A percentile compares a stretch with the other conserved stretches of the same genome.
phyloP scores from a whole-genome alignment of 1,284 basidiomycete species.

The Cerrena zonata region DNA sequence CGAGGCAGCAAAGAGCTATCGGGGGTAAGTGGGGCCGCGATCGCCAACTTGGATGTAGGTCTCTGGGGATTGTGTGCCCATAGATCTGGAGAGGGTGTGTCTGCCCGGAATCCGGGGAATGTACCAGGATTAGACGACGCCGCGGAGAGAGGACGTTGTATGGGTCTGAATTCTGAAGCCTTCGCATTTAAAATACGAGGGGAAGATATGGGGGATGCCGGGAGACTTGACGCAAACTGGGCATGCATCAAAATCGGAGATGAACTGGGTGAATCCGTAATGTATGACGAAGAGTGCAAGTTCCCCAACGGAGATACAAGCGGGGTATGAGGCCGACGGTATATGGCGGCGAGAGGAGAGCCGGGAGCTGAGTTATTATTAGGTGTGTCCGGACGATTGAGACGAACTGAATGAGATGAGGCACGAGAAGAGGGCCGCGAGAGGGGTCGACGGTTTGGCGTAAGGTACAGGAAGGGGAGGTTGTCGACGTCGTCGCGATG shows the following conservation, averaged over 20 bases:
- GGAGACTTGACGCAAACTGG: conserved; percentile 67
- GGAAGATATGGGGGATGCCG: conserved; percentile 47
- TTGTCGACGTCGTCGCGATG: conserved; percentile 77
- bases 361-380: conserved; percentile 55
- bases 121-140: conserved; percentile 61
- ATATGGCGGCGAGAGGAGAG: conserved; percentile 64
- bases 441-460: conserved; percentile 69
- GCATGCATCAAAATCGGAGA: conserved; percentile 64
- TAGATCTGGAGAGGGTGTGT: conserved; percentile 74
- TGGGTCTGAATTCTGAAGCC: conserved; percentile 62
- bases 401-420: conserved; percentile 61
- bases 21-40: conserved; percentile 79
- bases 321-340: conserved; percentile 73
- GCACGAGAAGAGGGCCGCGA: conserved; percentile 79
- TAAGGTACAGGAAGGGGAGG: conserved; percentile 75
- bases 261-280: conserved; percentile 57
- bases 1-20: conserved; percentile 58
- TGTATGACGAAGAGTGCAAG: conserved; percentile 54
- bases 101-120: conserved; percentile 48
- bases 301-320: conserved; percentile 63
- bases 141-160: conserved; percentile 69
- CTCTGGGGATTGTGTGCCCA: conserved; percentile 74
- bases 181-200: conserved; percentile 59
- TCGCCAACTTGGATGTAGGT: conserved; percentile 77
- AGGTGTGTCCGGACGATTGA: conserved; percentile 67